Evolutionary conservation across 345 rosid genomes (phyloP).

Genomic region (Eucalyptus regnans): DNA sequence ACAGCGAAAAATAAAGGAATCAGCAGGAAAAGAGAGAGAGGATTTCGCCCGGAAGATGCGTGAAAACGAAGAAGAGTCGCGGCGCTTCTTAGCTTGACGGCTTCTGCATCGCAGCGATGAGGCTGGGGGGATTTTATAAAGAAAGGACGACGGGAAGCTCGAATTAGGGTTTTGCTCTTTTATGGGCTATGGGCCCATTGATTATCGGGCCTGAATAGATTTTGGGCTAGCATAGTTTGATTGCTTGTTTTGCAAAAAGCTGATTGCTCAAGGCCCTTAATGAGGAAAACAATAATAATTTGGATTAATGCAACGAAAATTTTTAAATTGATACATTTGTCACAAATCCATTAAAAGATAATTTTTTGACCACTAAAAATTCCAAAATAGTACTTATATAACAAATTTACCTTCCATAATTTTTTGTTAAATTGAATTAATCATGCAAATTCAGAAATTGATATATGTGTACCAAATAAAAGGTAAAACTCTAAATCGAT

Average conservation of each 20-base stretch:
- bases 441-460: fast-evolving
- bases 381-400: too few species aligned
- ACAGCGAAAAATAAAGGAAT: background rate
- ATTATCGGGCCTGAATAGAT: background rate
- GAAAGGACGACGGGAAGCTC: background rate
- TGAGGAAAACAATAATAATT: background rate
- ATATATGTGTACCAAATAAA: too few species aligned
- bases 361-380: too few species aligned
- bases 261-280: background rate
- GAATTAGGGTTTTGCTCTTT: background rate
- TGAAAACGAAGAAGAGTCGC: background rate
- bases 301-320: too few species aligned
- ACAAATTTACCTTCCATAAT: too few species aligned
- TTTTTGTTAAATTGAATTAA: too few species aligned
- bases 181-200: background rate
- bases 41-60: background rate
- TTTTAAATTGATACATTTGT: too few species aligned
- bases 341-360: fast-evolving
- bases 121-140: background rate
- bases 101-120: background rate
- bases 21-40: background rate
- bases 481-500: fast-evolving
- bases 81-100: background rate
- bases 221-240: background rate
- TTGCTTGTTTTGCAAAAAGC: background rate